These are phyloP conservation scores for Favolaschia claudopus DNA, from an alignment of 768 basidiomycete genomes.

Conservation along the genomic window DNA sequence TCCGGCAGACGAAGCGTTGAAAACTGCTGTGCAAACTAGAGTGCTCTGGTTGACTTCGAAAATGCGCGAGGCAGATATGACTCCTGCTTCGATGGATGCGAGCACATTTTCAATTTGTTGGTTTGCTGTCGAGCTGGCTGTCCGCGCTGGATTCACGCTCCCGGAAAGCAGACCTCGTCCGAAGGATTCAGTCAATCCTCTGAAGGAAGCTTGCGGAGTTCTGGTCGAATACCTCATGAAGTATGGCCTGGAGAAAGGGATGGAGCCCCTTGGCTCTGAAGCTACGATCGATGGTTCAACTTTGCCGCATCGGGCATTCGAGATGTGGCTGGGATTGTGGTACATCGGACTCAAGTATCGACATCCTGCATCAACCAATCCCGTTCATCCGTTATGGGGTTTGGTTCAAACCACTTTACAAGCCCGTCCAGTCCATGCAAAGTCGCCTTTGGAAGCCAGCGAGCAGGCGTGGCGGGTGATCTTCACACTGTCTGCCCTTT, in stretches of 20 bases:
- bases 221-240: slow-evolving; percentile 62
- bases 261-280: slow-evolving; percentile 46
- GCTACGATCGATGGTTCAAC: slow-evolving; percentile 44
- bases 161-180: slow-evolving; percentile 17
- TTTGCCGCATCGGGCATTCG: slow-evolving; percentile 54
- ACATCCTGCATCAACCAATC: slow-evolving; percentile 15
- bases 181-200: slow-evolving; percentile 16
- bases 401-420: slow-evolving; percentile 46
- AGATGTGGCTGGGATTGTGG: slow-evolving; percentile 80
- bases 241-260: slow-evolving; percentile 57
- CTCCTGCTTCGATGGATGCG: slow-evolving; percentile 40
- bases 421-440: slow-evolving; percentile 27
- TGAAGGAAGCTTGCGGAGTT: slow-evolving; percentile 41
- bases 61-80: slow-evolving; percentile 45
- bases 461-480: slow-evolving; percentile 79
- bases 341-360: slow-evolving; percentile 51
- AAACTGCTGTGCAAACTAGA: slow-evolving; percentile 43
- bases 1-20: slow-evolving; percentile 42
- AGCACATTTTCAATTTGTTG: slow-evolving; percentile 60
- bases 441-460: slow-evolving; percentile 52
- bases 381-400: slow-evolving; percentile 53
- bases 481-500: slow-evolving; percentile 74
- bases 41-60: slow-evolving; percentile 45
- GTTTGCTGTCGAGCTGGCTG: slow-evolving; percentile 68
- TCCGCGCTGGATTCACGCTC: slow-evolving; percentile 45